Evolutionary conservation across 768 basidiomycete genomes (phyloP).

Genomic region (Kwoniella shandongensis): DNA sequence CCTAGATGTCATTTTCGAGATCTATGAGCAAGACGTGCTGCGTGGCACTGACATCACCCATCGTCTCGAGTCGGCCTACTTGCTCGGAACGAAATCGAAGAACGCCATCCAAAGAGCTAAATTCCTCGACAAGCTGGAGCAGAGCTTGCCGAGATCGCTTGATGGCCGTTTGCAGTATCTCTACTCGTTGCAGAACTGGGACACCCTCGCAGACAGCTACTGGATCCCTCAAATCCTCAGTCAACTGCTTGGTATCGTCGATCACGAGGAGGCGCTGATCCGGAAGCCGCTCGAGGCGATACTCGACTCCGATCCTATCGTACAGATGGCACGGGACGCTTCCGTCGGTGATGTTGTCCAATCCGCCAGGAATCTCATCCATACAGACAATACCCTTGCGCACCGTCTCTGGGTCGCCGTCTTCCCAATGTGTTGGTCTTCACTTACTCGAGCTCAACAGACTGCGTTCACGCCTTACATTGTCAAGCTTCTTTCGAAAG

Average conservation of each 20-base stretch:
- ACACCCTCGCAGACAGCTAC: slow-evolving; percentile 82
- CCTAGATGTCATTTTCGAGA: slow-evolving; percentile 85
- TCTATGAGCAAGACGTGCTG: slow-evolving; percentile 82
- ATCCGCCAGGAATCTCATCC: slow-evolving; percentile 78
- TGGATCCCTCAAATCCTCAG: slow-evolving; percentile 93
- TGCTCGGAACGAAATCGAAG: slow-evolving; percentile 82
- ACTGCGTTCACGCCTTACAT: slow-evolving; percentile 82
- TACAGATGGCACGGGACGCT: slow-evolving; percentile 21
- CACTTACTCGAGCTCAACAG: slow-evolving; percentile 83
- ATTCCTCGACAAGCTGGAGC: slow-evolving; percentile 87
- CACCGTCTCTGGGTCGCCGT: slow-evolving; percentile 83
- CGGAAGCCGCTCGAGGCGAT: slow-evolving; percentile 14
- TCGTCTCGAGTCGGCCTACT: slow-evolving; percentile 86
- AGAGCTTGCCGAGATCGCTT: slow-evolving; percentile 79
- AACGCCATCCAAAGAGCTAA: slow-evolving; percentile 74
- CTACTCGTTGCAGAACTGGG: slow-evolving; percentile 92
- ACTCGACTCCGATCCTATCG: slow-evolving; percentile 30
- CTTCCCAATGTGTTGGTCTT: slow-evolving; percentile 82
- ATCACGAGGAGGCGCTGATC: slow-evolving; percentile 48
- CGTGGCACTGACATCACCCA: slow-evolving; percentile 91
- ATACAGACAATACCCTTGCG: slow-evolving; percentile 71
- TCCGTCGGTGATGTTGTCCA: slow-evolving; percentile 61
- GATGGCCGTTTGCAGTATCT: slow-evolving; percentile 82
- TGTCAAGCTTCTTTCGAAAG: slow-evolving; percentile 85
- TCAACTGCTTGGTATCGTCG: slow-evolving; percentile 75